phyloP scores from a whole-genome alignment of 345 rosid species.

The Angophora floribunda region DNA sequence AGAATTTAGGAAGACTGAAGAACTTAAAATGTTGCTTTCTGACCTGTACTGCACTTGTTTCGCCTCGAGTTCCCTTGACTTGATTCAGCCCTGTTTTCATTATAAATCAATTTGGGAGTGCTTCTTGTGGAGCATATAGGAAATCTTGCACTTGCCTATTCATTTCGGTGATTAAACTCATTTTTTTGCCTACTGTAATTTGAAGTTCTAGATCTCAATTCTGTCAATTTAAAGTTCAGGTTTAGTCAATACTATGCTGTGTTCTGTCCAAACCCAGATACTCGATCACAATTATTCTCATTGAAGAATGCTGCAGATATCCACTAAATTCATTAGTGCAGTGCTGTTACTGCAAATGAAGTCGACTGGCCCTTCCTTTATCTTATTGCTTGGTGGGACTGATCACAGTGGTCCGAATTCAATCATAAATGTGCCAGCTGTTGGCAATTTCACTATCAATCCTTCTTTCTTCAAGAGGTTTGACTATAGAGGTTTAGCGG shows the following conservation, averaged over 20 bases:
- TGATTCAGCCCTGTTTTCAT: not conserved
- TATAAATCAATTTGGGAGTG: not conserved
- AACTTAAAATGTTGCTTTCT: not conserved
- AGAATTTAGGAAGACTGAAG: not conserved
- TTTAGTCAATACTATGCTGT: not conserved
- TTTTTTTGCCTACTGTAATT: not conserved
- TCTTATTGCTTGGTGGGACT: not conserved
- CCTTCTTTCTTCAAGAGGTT: constrained; percentile 72
- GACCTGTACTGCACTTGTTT: not conserved
- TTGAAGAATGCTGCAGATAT: not conserved
- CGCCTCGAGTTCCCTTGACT: not conserved
- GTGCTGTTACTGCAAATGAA: not conserved
- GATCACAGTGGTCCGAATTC: constrained; percentile 64
- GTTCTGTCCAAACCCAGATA: not conserved
- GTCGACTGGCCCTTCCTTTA: not conserved
- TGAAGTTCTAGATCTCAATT: not conserved
- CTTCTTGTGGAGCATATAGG: not conserved
- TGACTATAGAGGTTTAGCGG: constrained; percentile 50
- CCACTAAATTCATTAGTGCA: not conserved
- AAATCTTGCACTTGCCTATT: not conserved
- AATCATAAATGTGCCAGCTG: constrained; percentile 35
- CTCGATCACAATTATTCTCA: not conserved
- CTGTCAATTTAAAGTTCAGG: not conserved
- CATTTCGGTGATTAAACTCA: not conserved
- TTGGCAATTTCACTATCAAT: constrained; percentile 48